A percentile compares a stretch with the other conserved stretches of the same genome.
Evolutionary conservation across 352 stramenopile species (phyloP).

Genomic region (Nothophytophthora sp.): DNA sequence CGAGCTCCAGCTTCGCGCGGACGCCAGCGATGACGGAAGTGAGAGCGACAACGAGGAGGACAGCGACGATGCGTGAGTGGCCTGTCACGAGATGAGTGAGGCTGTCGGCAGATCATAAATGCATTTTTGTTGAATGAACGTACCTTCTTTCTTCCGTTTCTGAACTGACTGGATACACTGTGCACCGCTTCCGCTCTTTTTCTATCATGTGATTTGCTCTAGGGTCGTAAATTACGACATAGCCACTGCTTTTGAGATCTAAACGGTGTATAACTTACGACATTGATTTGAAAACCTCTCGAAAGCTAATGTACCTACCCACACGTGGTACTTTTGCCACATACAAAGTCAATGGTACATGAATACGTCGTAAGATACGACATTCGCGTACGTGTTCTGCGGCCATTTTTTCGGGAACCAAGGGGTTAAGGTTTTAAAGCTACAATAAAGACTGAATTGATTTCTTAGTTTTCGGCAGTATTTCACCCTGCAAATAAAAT

Average conservation of each 20-base stretch:
- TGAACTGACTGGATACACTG: neutral
- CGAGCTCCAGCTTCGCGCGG: neutral
- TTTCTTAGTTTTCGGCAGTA: no score
- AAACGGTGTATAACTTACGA: slow-evolving; percentile 7
- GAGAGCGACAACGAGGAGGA: neutral
- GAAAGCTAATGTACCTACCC: slow-evolving; percentile 8
- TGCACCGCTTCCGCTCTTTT: neutral
- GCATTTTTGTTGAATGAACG: slow-evolving; percentile 1
- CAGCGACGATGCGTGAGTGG: neutral
- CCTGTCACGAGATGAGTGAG: slow-evolving; percentile 1
- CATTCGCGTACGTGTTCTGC: slow-evolving; percentile 1
- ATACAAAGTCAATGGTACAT: slow-evolving; percentile 3
- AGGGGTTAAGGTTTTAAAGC: slow-evolving; percentile 15
- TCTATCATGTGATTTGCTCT: neutral
- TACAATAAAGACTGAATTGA: no score
- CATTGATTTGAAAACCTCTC: slow-evolving; percentile 3
- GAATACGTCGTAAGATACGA: slow-evolving; percentile 8
- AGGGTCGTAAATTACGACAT: slow-evolving; percentile 9
- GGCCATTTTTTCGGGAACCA: neutral
- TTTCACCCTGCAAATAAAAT: no score
- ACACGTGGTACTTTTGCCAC: neutral
- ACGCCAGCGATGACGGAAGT: neutral
- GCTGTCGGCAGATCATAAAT: no score
- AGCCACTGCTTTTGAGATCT: neutral
- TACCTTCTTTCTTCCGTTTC: slow-evolving; percentile 3